A percentile compares a stretch with the other conserved stretches of the same genome.
phyloP scores from a whole-genome alignment of 2,329 filamentous ascomycete species.

The Tolypocladium guangdongense region DNA sequence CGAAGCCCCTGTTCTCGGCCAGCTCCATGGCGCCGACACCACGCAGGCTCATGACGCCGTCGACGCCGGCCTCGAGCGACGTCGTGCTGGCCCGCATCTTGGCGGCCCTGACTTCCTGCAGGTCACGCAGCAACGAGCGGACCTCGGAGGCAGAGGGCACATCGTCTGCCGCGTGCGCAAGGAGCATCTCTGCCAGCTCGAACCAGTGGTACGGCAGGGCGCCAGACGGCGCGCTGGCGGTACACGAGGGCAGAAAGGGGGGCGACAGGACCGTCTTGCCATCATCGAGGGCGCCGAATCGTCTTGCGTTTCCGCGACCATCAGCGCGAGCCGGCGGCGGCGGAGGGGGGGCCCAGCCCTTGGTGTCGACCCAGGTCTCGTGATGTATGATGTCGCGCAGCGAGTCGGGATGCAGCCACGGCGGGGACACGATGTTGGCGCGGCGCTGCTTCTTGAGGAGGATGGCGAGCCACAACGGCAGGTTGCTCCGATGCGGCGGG shows the following conservation, averaged over 20 bases:
- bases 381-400: constrained; percentile 68
- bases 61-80: constrained; percentile 58
- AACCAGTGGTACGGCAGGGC: constrained; percentile 92
- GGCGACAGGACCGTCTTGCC: constrained; percentile 40
- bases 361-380: constrained; percentile 62
- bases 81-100: constrained; percentile 73
- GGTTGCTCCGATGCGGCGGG: constrained; percentile 66
- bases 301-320: constrained; percentile 29
- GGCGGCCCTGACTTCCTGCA: constrained; percentile 79
- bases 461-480: constrained; percentile 91
- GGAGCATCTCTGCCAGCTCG: constrained; percentile 76
- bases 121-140: constrained; percentile 63
- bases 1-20: constrained; percentile 73
- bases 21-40: constrained; percentile 92
- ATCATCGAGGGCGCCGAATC: constrained; percentile 15
- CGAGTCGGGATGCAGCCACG: constrained; percentile 73
- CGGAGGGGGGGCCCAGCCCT: constrained; percentile 68
- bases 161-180: constrained; percentile 78
- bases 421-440: constrained; percentile 82
- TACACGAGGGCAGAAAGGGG: constrained; percentile 71
- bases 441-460: constrained; percentile 89
- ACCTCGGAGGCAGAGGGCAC: constrained; percentile 63
- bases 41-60: constrained; percentile 55
- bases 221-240: constrained; percentile 53
- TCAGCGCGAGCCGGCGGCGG: constrained; percentile 47